phyloP scores from a whole-genome alignment of 176 grass and related monocot genomes.

The Cenchrus purpureus region DNA sequence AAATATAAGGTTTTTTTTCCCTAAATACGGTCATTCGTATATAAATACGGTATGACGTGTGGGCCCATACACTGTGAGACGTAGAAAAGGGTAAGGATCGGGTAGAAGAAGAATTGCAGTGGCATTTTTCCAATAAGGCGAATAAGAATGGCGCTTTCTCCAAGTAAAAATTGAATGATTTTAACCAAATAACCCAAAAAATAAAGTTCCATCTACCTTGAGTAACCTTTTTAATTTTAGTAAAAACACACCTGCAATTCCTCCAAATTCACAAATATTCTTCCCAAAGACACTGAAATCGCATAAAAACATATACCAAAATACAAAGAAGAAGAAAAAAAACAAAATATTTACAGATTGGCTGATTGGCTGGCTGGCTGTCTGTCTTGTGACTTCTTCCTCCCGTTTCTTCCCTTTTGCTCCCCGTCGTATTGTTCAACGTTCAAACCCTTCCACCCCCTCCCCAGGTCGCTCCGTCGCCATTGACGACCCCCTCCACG shows the following conservation, averaged over 20 bases:
- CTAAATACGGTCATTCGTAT: too few species aligned
- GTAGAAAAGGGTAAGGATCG: too few species aligned
- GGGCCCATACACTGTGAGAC: too few species aligned
- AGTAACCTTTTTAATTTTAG: background rate
- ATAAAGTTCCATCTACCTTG: too few species aligned
- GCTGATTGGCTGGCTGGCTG: slow-evolving; percentile 13
- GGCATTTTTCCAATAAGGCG: too few species aligned
- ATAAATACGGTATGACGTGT: too few species aligned
- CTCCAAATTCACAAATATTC: background rate
- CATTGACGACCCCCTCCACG: slow-evolving; percentile 55
- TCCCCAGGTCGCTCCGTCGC: slow-evolving; percentile 33
- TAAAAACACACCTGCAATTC: background rate
- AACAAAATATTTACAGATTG: slow-evolving; percentile 14
- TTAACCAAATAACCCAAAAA: too few species aligned
- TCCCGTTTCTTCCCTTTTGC: slow-evolving; percentile 15
- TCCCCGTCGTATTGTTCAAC: slow-evolving; percentile 35
- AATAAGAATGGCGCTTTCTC: too few species aligned
- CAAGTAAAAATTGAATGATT: too few species aligned
- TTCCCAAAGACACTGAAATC: background rate
- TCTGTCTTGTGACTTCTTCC: background rate
- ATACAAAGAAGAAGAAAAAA: background rate
- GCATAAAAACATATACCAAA: background rate
- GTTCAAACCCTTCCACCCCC: slow-evolving; percentile 45
- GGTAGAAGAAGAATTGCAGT: too few species aligned
- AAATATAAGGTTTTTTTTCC: too few species aligned